Evolutionary conservation across 208 protist species (phyloP), one percentile per base, ranked within the genome.

Genomic region (Trypanosoma scelopori): DNA sequence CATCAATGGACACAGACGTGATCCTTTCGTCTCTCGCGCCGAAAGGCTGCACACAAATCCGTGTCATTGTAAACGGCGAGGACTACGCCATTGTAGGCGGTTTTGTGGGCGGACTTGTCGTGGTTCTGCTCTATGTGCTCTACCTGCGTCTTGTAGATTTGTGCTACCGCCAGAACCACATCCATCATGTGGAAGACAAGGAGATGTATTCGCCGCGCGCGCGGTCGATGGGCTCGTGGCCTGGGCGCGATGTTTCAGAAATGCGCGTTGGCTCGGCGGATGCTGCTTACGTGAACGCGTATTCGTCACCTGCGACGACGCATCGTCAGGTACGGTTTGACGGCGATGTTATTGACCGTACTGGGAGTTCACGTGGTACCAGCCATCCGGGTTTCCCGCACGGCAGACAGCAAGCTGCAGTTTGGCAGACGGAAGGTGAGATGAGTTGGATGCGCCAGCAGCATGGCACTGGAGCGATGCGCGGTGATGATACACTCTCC

Each of bases 81-180:
- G 62, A 83, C 57, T 83, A 74, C 56, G 78, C 78, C 48, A 55
- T 79, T 18, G 28, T 64, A 15, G 68, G 52, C 35, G 71, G 78
- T 57, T 47, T 76, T 16, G 32, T 71, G 18, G 71, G 60, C 18
- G 72, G 78, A 35, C 7, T 76, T n/a, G 0, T 71, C 0, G 4
- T 76, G 15, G 39, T 65, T 28, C 45, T 48, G 5, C 6, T 76
- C 0, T 82, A 82, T 60, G 25, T 72, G 1, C 25, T 61, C 18
- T 37, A 68, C n/a, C 22, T 82, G 15, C 35, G 28, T 37, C 7
- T 59, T 45, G 41, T 41, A 5, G 62, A 68, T 43, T 1, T 47
- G 15, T 57, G 15, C 28, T 66, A 66, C 22, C 47, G 23, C 11
- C 30, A n/a, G 20, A 28, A 66, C 27, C 30, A 66, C 22, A 9